Percentiles rank a stretch among this genome's conserved stretches.
These are phyloP conservation scores for Aureoboletus auriporus DNA, from an alignment of 768 basidiomycete species.

Conservation along the genomic window DNA sequence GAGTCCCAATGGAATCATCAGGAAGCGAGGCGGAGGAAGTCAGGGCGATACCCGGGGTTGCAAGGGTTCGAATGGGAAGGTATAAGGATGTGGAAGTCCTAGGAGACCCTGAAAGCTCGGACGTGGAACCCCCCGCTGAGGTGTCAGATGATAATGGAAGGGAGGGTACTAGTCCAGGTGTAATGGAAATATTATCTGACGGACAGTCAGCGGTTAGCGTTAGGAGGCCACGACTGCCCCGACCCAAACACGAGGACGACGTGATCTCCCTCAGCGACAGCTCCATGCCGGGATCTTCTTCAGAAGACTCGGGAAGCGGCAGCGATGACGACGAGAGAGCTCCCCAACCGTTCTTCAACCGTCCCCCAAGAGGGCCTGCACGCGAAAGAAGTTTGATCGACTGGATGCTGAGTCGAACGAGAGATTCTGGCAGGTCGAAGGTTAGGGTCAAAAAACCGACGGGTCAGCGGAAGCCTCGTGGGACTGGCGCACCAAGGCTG, in stretches of 20 bases:
- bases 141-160: background rate
- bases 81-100: slow-evolving; percentile 41
- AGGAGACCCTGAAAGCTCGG: slow-evolving; percentile 64
- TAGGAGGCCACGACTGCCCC: slow-evolving; percentile 19
- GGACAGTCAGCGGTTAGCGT: slow-evolving; percentile 15
- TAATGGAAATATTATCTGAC: slow-evolving; percentile 10
- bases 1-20: slow-evolving; percentile 9
- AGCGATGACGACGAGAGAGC: slow-evolving; percentile 27
- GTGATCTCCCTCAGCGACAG: slow-evolving; percentile 23
- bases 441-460: slow-evolving; percentile 12
- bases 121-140: slow-evolving; percentile 22
- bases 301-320: slow-evolving; percentile 12
- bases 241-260: slow-evolving; percentile 2
- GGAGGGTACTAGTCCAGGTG: background rate
- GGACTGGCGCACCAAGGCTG: slow-evolving; percentile 14
- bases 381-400: slow-evolving; percentile 55
- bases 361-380: slow-evolving; percentile 18
- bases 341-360: slow-evolving; percentile 34
- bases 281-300: slow-evolving; percentile 5
- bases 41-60: slow-evolving; percentile 50
- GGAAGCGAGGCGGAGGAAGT: slow-evolving; percentile 34
- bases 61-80: slow-evolving; percentile 37
- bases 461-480: slow-evolving; percentile 10
- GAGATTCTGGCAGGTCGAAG: slow-evolving; percentile 14
- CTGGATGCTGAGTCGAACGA: slow-evolving; percentile 57